Evolutionary conservation across 1,284 basidiomycete genomes (phyloP).

Genomic region (Gymnopus androsaceus): DNA sequence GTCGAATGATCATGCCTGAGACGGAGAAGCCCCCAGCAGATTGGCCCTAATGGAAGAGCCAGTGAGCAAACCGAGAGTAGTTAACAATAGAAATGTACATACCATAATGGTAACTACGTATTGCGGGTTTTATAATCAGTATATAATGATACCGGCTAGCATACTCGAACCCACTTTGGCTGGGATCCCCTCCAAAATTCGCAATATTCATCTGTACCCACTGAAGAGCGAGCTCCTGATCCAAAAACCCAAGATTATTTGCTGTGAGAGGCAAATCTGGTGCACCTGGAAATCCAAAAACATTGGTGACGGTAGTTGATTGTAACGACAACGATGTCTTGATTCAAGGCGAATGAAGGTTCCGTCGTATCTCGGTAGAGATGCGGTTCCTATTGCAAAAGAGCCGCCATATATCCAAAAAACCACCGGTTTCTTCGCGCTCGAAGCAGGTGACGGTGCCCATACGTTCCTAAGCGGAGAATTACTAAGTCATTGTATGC

Average conservation of each 20-base stretch:
- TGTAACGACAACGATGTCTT: constrained; percentile 21
- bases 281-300: constrained; percentile 23
- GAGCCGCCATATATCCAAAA: constrained; percentile 12
- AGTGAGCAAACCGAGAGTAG: neutral
- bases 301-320: constrained; percentile 25
- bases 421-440: constrained; percentile 3
- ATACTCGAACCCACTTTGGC: no score
- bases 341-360: constrained; percentile 20
- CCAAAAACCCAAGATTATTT: constrained; percentile 23
- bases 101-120: constrained; percentile 26
- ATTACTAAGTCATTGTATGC: neutral
- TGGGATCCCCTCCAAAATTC: constrained; percentile 23
- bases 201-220: constrained; percentile 24
- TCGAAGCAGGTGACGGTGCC: constrained; percentile 3
- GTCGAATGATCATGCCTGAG: constrained; percentile 11
- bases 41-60: constrained; percentile 9
- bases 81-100: no score
- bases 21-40: constrained; percentile 23
- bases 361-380: constrained; percentile 16
- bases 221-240: constrained; percentile 23
- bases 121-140: no score
- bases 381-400: constrained; percentile 1
- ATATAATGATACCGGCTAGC: no score
- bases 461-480: constrained; percentile 8
- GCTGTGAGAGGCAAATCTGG: constrained; percentile 18